Evolutionary conservation across 768 basidiomycete genomes (phyloP), one percentile per base, ranked within the genome.

Genomic region (Calvatia gigantea): DNA sequence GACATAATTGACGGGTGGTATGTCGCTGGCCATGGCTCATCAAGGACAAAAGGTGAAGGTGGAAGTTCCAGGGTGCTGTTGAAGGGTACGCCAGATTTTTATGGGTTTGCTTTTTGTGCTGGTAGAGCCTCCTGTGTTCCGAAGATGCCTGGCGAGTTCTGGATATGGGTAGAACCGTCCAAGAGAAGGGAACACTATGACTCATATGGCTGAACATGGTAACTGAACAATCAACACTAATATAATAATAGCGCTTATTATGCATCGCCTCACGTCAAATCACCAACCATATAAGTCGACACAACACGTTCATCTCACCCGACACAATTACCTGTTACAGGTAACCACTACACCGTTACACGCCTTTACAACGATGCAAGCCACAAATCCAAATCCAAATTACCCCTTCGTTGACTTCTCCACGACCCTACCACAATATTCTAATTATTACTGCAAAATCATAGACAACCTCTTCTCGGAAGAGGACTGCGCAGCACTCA

Each of bases 401-500:
- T 23, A 45, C 19, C 67, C 67, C 5, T 52, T 69, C 19, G 51
- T 77, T 51, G 72, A 80, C 62, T 80, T 75, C 60, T 60, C 73
- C 9, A 58, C 60, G 0, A 60, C 69, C 2, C 65, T 78, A 3
- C 61, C 69, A 0, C 60, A 65, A 3, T 79, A 77, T 61, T 50
- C 62, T 6, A 66, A 69, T 5, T 66, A 61, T 61, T 79, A 77
- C 60, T 72, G 73, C 47, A 74, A 73, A 55, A 64, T 80, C 47
- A 60, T 79, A 39, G 77, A 78, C 63, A 60, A 73, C 39, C 49
- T 77, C 19, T 73, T 80, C 59, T 69, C 73, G 1, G 60, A 67
- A 1, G 65, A 68, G 2, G 77, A 80, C 64, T 80, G 79, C 59
- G 66, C 62, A 1, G 64, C 64, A 17, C 68, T 79, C 19, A 66